Percentiles rank a stretch among this genome's conserved stretches.
phyloP scores from a whole-genome alignment of 345 rosid species.

The Reutealis trisperma region DNA sequence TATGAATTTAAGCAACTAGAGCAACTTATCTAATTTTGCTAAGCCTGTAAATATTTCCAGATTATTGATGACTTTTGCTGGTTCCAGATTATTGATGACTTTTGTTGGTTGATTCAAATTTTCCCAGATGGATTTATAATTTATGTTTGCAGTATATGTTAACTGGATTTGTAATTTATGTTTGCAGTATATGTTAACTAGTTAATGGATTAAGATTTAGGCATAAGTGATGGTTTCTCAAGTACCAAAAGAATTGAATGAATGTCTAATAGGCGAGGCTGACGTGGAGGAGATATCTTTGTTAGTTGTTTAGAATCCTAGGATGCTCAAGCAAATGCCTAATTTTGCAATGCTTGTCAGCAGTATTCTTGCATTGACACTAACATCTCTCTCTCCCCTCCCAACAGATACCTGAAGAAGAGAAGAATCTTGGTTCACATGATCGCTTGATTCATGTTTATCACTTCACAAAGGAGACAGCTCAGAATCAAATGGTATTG shows the following conservation, averaged over 20 bases:
- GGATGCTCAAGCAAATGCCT: background rate
- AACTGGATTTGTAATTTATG: background rate
- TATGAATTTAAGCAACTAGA: too few relatives aligned
- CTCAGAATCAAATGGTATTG: constrained; percentile 69
- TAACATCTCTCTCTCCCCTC: background rate
- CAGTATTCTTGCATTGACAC: background rate
- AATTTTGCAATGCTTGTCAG: background rate
- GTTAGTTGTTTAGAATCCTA: background rate
- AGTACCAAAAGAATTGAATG: background rate
- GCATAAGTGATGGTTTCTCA: background rate
- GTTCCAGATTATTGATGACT: background rate
- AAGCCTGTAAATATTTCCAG: background rate
- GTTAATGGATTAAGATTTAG: background rate
- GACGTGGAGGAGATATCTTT: background rate
- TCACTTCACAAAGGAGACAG: constrained; percentile 83
- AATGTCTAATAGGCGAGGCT: background rate
- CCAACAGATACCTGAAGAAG: constrained; percentile 89
- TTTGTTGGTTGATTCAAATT: background rate
- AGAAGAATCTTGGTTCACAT: constrained; percentile 84
- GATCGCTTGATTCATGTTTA: constrained; percentile 92
- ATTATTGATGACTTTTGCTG: background rate
- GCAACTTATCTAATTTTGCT: background rate
- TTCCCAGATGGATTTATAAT: background rate
- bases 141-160: background rate
- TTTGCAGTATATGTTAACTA: background rate